These are phyloP conservation scores for Sporothrix phasma DNA, from an alignment of 2,329 filamentous ascomycete species.

Conservation along the genomic window DNA sequence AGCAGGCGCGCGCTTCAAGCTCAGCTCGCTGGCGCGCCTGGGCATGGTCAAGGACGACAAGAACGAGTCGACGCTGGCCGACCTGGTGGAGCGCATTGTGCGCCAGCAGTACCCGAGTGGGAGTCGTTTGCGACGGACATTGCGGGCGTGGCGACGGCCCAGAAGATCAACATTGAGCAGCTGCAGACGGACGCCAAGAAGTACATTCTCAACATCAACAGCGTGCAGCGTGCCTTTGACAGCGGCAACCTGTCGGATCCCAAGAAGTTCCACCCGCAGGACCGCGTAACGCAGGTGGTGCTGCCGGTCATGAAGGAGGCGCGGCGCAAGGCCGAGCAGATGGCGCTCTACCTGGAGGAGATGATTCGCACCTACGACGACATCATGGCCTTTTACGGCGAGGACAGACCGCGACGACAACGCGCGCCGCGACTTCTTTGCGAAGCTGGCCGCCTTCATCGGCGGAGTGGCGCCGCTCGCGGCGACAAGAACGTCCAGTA, in stretches of 20 bases:
- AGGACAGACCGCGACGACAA: slow-evolving; percentile 88
- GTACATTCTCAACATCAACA: slow-evolving; percentile 92
- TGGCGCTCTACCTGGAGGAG: slow-evolving; percentile 86
- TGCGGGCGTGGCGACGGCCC: slow-evolving; percentile 60
- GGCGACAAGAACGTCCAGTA: slow-evolving; percentile 79
- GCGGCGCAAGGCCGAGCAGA: slow-evolving; percentile 87
- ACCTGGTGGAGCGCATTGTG: slow-evolving; percentile 92
- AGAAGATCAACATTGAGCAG: slow-evolving; percentile 94
- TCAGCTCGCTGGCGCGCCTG: slow-evolving; percentile 82
- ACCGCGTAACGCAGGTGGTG: slow-evolving; percentile 84
- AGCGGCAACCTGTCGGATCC: slow-evolving; percentile 90
- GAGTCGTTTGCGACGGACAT: slow-evolving; percentile 84
- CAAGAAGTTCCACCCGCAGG: slow-evolving; percentile 96
- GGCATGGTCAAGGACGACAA: slow-evolving; percentile 99
- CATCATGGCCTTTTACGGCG: slow-evolving; percentile 93
- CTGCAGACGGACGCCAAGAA: slow-evolving; percentile 76
- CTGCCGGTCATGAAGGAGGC: slow-evolving; percentile 96
- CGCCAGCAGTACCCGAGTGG: slow-evolving; percentile 96
- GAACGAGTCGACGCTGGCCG: slow-evolving; percentile 92
- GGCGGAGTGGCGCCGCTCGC: slow-evolving; percentile 92
- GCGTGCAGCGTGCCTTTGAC: slow-evolving; percentile 85
- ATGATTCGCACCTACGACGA: slow-evolving; percentile 88
- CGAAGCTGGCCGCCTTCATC: slow-evolving; percentile 84
- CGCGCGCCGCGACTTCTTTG: slow-evolving; percentile 88
- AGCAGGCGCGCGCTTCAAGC: slow-evolving; percentile 95